phyloP scores from a whole-genome alignment of 75 land plant genomes.

The Sequoia sempervirens region DNA sequence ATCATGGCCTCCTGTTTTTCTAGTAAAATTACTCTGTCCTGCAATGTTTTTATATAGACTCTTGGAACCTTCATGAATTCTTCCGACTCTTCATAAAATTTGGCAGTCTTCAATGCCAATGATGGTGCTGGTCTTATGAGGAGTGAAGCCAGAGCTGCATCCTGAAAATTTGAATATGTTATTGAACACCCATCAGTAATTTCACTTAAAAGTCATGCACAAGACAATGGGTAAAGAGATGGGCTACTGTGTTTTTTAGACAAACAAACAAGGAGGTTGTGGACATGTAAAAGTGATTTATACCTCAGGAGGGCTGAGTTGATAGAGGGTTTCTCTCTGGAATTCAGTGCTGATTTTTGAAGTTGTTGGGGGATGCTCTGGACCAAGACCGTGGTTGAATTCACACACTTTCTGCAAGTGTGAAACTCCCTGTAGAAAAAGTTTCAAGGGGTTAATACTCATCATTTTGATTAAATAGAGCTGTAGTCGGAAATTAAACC shows the following conservation, averaged over 20 bases:
- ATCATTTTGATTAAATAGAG: neutral
- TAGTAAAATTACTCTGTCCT: slow-evolving; percentile 13
- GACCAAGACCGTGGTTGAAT: slow-evolving; percentile 1
- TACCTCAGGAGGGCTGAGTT: slow-evolving; percentile 10
- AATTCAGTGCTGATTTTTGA: neutral
- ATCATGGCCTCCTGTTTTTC: slow-evolving; percentile 13
- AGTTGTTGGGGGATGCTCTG: slow-evolving; percentile 5
- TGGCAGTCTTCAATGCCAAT: slow-evolving; percentile 5
- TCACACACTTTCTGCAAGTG: neutral
- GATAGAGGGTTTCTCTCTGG: neutral
- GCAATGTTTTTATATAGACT: slow-evolving; percentile 25
- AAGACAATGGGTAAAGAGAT: no score
- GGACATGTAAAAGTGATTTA: neutral
- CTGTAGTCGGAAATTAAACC: neutral
- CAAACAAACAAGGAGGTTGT: neutral
- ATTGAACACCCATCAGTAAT: neutral
- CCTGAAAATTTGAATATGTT: slow-evolving; percentile 8
- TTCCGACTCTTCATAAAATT: slow-evolving; percentile 1
- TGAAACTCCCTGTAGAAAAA: neutral
- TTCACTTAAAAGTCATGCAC: no score
- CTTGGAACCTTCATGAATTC: slow-evolving; percentile 20
- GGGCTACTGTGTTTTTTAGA: no score
- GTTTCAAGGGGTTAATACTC: neutral
- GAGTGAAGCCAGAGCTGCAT: slow-evolving; percentile 23
- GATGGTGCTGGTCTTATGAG: slow-evolving; percentile 24